Evolutionary conservation across 768 basidiomycete genomes (phyloP).

Genomic region (Tricholoma bakamatsutake): DNA sequence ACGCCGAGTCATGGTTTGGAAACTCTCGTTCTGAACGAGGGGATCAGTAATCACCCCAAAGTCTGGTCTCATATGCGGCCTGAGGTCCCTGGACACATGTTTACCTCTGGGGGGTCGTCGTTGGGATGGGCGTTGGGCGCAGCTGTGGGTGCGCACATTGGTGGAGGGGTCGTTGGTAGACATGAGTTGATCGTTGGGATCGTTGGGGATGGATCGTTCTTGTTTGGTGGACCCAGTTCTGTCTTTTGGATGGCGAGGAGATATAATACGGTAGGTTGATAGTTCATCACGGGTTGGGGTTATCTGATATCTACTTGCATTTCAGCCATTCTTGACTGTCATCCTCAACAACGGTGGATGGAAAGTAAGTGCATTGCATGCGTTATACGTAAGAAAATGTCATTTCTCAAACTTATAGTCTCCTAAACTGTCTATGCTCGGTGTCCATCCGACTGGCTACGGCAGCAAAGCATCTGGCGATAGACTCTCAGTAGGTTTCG

Average conservation of each 20-base stretch:
- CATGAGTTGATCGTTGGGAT: slow-evolving; percentile 54
- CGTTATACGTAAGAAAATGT: too few relatives aligned
- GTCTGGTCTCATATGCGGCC: slow-evolving; percentile 58
- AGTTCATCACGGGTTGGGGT: too few relatives aligned
- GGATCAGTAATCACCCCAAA: slow-evolving; percentile 47
- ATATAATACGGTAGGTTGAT: slow-evolving; percentile 52
- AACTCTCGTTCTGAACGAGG: slow-evolving; percentile 55
- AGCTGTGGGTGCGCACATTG: slow-evolving; percentile 53
- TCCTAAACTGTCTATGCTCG: slow-evolving; percentile 59
- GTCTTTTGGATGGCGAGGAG: slow-evolving; percentile 70
- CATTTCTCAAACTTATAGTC: slow-evolving; percentile 27
- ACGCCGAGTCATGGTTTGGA: slow-evolving; percentile 32
- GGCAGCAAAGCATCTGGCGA: slow-evolving; percentile 41
- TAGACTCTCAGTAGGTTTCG: slow-evolving; percentile 58
- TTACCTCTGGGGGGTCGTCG: slow-evolving; percentile 58
- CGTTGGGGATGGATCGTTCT: slow-evolving; percentile 65
- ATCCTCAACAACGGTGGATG: slow-evolving; percentile 71
- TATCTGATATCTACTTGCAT: too few relatives aligned
- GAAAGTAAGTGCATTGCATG: slow-evolving; percentile 40
- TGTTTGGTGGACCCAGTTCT: slow-evolving; percentile 62
- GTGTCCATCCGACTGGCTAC: slow-evolving; percentile 53
- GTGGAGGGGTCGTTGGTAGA: slow-evolving; percentile 23
- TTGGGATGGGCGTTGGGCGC: slow-evolving; percentile 68
- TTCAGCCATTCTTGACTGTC: slow-evolving; percentile 68
- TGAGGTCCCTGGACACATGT: slow-evolving; percentile 40